These are phyloP conservation scores for Nicotiana sylvestris DNA, from an alignment of 257 asterid species.

Conservation along the genomic window DNA sequence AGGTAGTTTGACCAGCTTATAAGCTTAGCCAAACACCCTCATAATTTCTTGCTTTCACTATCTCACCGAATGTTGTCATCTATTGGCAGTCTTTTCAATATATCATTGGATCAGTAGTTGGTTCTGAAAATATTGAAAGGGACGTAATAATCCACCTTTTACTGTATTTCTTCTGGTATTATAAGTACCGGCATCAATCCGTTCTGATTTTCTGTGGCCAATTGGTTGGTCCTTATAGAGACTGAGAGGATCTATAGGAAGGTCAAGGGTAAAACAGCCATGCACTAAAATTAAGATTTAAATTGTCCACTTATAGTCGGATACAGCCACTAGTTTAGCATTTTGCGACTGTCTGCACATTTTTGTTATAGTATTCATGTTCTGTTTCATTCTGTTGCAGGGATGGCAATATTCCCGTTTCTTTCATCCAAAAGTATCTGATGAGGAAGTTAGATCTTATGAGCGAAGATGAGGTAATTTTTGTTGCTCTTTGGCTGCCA, in stretches of 20 bases:
- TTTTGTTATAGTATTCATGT: neutral
- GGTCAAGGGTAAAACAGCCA: neutral
- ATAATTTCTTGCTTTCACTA: neutral
- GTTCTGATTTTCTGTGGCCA: neutral
- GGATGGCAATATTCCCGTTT: slow-evolving; percentile 71
- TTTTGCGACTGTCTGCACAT: neutral
- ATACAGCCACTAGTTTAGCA: neutral
- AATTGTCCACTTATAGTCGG: neutral
- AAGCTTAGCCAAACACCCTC: too few species aligned
- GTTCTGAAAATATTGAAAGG: neutral
- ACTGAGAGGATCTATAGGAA: neutral
- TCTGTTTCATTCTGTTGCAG: slow-evolving; percentile 35
- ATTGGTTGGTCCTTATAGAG: slow-evolving; percentile 6
- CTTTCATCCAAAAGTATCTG: slow-evolving; percentile 52
- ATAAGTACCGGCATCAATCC: neutral
- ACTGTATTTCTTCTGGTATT: neutral
- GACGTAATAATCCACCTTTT: neutral
- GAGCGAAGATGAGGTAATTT: slow-evolving; percentile 73
- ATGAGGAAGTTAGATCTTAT: slow-evolving; percentile 56
- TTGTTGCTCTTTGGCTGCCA: neutral
- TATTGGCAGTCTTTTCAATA: neutral
- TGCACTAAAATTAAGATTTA: neutral
- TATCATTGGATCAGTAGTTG: neutral
- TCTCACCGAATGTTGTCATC: neutral
- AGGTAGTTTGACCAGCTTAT: too few species aligned